Conservation (phyloP, 306 rosid species). For the Cicer bijugum region DNA sequence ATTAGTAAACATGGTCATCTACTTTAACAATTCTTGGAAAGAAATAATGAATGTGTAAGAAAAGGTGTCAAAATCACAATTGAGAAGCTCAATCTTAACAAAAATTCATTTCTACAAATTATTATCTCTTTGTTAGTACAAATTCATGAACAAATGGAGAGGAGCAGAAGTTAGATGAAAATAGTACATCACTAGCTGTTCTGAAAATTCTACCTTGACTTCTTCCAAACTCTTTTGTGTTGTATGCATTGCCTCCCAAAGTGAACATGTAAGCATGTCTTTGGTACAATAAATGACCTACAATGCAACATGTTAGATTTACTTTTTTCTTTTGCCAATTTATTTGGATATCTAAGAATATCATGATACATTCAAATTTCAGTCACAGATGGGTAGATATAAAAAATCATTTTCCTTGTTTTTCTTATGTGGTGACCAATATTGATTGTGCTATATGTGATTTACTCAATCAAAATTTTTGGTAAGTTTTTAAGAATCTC, state of each 20-base stretch:
- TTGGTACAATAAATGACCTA: constrained; percentile 81
- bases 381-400: neutral
- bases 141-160: constrained; percentile 16
- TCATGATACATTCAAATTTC: neutral
- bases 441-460: neutral
- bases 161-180: constrained; percentile 25
- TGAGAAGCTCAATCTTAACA: constrained; percentile 14
- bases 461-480: neutral
- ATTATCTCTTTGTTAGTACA: constrained; percentile 20
- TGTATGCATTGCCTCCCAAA: constrained; percentile 85
- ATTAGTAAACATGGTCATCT: neutral
- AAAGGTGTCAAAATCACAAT: constrained; percentile 1
- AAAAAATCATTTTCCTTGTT: neutral
- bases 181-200: constrained; percentile 29
- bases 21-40: constrained; percentile 16
- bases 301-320: constrained; percentile 31
- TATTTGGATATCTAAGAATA: neutral
- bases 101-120: constrained; percentile 12
- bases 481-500: neutral
- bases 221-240: constrained; percentile 62
- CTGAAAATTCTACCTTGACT: constrained; percentile 58
- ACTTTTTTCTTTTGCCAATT: neutral
- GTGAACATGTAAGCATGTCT: constrained; percentile 74
- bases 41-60: neutral
- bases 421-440: neutral